Evolutionary conservation across 2,329 filamentous ascomycete species (phyloP).

Genomic region (Trichocomaceae sp.): DNA sequence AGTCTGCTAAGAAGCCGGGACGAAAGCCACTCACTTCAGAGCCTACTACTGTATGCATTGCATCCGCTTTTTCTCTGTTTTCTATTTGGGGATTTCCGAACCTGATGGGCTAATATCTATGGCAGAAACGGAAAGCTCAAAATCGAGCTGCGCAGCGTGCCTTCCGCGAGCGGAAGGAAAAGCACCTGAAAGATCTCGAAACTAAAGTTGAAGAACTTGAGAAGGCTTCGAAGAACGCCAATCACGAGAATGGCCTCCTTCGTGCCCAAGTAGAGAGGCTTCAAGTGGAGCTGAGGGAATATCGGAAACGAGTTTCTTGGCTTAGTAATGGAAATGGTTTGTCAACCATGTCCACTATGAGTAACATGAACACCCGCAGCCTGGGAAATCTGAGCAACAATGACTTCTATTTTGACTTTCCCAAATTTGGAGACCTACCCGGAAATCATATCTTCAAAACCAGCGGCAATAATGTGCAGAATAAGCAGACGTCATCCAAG

Average conservation of each 20-base stretch:
- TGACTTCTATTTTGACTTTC: constrained; percentile 93
- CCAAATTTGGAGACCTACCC: constrained; percentile 76
- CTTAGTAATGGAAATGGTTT: constrained; percentile 43
- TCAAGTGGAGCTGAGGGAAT: constrained; percentile 77
- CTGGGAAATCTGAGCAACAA: constrained; percentile 60
- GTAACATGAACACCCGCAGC: constrained; percentile 40
- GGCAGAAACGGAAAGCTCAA: constrained; percentile 67
- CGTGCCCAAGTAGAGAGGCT: constrained; percentile 84
- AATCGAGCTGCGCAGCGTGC: constrained; percentile 88
- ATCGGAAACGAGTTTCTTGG: constrained; percentile 75
- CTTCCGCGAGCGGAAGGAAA: constrained; percentile 92
- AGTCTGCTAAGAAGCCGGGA: constrained; percentile 82
- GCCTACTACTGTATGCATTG: constrained; percentile 76
- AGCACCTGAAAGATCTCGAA: constrained; percentile 51
- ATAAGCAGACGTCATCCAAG: constrained; percentile 23
- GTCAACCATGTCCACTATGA: constrained; percentile 45
- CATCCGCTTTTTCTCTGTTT: not conserved
- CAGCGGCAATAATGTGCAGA: constrained; percentile 27
- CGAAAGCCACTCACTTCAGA: constrained; percentile 93
- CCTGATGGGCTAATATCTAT: constrained; percentile 18
- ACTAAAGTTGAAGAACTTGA: constrained; percentile 59
- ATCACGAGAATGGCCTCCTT: constrained; percentile 76
- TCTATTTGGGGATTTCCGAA: not conserved
- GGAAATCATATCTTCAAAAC: constrained; percentile 48
- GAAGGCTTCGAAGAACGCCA: constrained; percentile 74